phyloP scores from a whole-genome alignment of 768 basidiomycete species.

The Mycena epipterygia region DNA sequence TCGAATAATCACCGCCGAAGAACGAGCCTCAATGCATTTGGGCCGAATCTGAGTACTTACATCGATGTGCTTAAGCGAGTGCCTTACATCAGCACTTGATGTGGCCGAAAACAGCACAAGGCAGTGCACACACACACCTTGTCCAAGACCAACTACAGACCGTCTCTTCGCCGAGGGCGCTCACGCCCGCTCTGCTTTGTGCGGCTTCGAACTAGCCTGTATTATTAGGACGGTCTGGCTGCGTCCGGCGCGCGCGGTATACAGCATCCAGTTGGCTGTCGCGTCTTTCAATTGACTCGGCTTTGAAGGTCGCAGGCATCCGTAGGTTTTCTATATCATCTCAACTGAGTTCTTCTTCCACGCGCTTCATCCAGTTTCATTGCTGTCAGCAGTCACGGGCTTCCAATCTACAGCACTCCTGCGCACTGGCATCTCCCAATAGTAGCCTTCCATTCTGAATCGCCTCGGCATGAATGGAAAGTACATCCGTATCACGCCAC shows the following conservation, averaged over 20 bases:
- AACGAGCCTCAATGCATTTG: too few species aligned
- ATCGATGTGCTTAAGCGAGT: too few species aligned
- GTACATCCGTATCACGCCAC: conserved; percentile 31
- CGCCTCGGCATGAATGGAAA: conserved; percentile 27
- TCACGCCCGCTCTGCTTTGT: too few species aligned
- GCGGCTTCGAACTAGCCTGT: too few species aligned
- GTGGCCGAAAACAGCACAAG: neutral
- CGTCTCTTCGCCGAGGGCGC: neutral
- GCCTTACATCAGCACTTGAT: neutral
- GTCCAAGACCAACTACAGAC: neutral
- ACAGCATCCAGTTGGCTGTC: too few species aligned
- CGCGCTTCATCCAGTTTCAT: neutral
- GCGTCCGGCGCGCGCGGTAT: too few species aligned
- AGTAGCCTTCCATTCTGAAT: too few species aligned
- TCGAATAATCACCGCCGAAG: too few species aligned
- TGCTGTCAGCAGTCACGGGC: neutral
- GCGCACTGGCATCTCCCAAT: too few species aligned
- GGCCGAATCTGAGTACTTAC: too few species aligned
- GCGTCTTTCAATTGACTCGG: neutral
- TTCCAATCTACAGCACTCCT: neutral
- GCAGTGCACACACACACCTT: neutral
- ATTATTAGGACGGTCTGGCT: too few species aligned
- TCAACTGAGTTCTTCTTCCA: neutral
- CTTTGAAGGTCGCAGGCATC: neutral
- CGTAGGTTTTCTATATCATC: neutral